Evolutionary conservation across 2,329 filamentous ascomycete genomes (phyloP), one percentile per base, ranked within the genome.

Genomic region (Penicillium nordicum): DNA sequence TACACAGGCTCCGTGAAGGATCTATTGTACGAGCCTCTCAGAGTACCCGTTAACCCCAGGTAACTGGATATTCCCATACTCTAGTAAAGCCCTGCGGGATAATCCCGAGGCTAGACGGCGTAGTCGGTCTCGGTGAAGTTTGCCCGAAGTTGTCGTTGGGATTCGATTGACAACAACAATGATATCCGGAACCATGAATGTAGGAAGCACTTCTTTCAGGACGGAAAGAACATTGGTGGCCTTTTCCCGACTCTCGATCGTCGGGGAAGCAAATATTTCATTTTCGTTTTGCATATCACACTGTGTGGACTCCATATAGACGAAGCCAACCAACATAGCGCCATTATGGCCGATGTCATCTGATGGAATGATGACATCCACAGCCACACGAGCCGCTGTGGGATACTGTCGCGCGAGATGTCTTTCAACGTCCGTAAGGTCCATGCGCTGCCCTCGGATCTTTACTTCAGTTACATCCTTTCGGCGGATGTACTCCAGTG

Each of bases 371-470:
- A 27, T 27, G 10, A 27, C 14, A 42, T 42, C 23, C 23, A 42
- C 23, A 3, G 8, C 8, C 14, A 42, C 40, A 5, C 23, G 40
- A 42, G 14, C 16, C 9, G 40, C 21, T 1, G 40, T 27, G 8
- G 40, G 40, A 27, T 42, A 42, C 18, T 42, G 23, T n/a, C 14
- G 14, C 3, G 40, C 40, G 4, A 27, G 23, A 8, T 42, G 23
- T 18, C 23, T 59, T 57, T 73, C 70, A 14, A 74, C 60, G 50
- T 73, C 70, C 4, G 62, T 67, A 2, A 71, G 57, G 48, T 74
- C 71, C n/a, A 75, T 58, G 1, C 71, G 66, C 46, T 73, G 72
- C 2, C 72, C 72, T 27, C 64, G 63, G 8, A 74, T 57, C 57
- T 74, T 74, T 47, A 73, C 61, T 50, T 75, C 70, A 3, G 57